phyloP scores from a whole-genome alignment of 495 filamentous ascomycete genomes.

The Aspergillus cavernicola region DNA sequence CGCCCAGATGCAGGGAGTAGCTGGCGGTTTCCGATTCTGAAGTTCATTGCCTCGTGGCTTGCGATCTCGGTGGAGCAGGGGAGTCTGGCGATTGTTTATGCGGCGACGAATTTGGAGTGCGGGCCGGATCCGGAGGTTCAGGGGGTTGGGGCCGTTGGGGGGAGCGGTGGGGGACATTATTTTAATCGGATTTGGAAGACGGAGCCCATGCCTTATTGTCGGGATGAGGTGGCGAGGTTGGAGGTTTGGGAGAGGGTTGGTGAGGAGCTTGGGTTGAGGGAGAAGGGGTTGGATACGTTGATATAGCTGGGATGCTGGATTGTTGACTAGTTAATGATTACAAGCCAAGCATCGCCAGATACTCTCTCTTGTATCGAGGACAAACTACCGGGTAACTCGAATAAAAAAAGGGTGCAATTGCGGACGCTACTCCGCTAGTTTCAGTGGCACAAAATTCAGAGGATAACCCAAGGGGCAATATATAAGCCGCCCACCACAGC shows the following conservation, averaged over 20 bases:
- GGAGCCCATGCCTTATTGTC: constrained; percentile 7
- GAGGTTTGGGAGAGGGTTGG: constrained; percentile 19
- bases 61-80: constrained; percentile 22
- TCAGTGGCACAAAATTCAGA: no score
- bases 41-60: constrained; percentile 3
- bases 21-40: background rate
- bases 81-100: constrained; percentile 22
- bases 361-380: no score
- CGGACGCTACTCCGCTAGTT: no score
- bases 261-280: constrained; percentile 16
- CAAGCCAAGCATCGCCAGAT: no score
- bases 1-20: background rate
- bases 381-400: no score
- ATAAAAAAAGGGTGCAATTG: no score
- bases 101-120: constrained; percentile 13
- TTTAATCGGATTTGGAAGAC: constrained; percentile 29
- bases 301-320: no score
- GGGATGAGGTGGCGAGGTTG: constrained; percentile 11
- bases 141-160: constrained; percentile 17
- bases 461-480: no score
- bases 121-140: background rate
- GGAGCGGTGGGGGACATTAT: constrained; percentile 22
- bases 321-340: no score
- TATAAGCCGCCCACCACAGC: no score
- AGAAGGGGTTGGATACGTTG: constrained; percentile 13